Conservation (phyloP, 1,139 yeast genomes). For the Debaryomycetaceae sp. region DNA sequence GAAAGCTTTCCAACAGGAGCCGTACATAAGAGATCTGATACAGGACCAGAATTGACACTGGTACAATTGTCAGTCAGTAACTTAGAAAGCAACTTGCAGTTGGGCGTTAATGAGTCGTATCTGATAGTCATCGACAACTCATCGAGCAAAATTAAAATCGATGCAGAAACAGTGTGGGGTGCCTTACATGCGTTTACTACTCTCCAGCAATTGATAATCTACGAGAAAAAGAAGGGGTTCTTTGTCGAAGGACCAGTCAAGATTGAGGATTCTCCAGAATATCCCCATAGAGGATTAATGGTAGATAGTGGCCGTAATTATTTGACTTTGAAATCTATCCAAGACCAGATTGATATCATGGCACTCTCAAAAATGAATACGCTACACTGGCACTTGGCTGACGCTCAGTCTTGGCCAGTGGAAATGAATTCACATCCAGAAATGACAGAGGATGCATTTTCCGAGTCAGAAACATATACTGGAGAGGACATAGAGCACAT, state of each 20-base stretch:
- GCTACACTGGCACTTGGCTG: conserved; percentile 47
- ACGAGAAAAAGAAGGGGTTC: conserved; percentile 14
- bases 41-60: neutral
- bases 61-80: conserved; percentile 19
- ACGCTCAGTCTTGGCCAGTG: conserved; percentile 48
- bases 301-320: conserved; percentile 45
- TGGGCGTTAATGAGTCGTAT: conserved; percentile 43
- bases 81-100: conserved; percentile 28
- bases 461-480: conserved; percentile 30
- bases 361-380: conserved; percentile 39
- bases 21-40: neutral
- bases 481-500: conserved; percentile 28
- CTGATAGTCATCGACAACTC: conserved; percentile 15
- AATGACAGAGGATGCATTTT: conserved; percentile 44
- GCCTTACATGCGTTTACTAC: conserved; percentile 44
- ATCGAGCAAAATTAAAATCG: conserved; percentile 17
- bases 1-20: conserved; percentile 11
- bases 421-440: conserved; percentile 33
- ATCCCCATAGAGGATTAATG: conserved; percentile 44
- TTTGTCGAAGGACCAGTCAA: conserved; percentile 32
- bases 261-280: conserved; percentile 37
- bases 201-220: conserved; percentile 40
- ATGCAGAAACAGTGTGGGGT: conserved; percentile 42
- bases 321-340: conserved; percentile 24
- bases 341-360: conserved; percentile 43